Base-by-base conservation (phyloP, 306 rosid genomes). In the Pachyrhizus erosus region DNA sequence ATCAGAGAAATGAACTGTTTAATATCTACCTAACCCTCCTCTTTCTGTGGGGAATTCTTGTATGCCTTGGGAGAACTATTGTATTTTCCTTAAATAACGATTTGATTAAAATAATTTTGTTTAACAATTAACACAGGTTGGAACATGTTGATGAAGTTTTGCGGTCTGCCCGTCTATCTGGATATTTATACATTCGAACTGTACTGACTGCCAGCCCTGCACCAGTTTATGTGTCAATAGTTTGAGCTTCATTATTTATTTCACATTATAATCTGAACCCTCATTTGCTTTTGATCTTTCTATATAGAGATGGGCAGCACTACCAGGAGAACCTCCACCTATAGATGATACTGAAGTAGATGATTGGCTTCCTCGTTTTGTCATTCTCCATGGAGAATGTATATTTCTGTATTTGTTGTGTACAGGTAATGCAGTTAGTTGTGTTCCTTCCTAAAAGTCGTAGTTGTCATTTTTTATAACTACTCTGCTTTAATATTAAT, bases 281-380 rank as follows among this genome's bases (percentile, higher is more conserved):
- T 82, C 49, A 84, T 55, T 72, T 83, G 49, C 37, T 77, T 65
- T 52, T 65, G 21, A 23, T 34, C 21, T 67, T 80, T 81, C 26
- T 77, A 37, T 40, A 9, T 29, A 96, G 99, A 91, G 99, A 69
- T 96, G 99, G 99, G 86, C 90, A 40, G 87, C 94, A 34, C 90
- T 96, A 55, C 99, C 98, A 6, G 99, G 98, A 76, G 99, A 93
- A 84, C 99, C 94, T 87, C 93, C 92, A 60, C 98, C 97, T 1
- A 76, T 93, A 73, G 99, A 96, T 82, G 99, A 93, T 69, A 78
- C 84, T 18, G 99, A 96, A 0, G 88, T 96, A 61, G 94, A 96
- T 84, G 99, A 96, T 76, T 84, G 99, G 99, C 97, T 93, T 84
- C 98, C 99, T 43, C 99, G 99, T 75, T 96, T 96, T 72, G 89